Base-by-base conservation (phyloP, 345 rosid species). In the Balakata baccata region DNA sequence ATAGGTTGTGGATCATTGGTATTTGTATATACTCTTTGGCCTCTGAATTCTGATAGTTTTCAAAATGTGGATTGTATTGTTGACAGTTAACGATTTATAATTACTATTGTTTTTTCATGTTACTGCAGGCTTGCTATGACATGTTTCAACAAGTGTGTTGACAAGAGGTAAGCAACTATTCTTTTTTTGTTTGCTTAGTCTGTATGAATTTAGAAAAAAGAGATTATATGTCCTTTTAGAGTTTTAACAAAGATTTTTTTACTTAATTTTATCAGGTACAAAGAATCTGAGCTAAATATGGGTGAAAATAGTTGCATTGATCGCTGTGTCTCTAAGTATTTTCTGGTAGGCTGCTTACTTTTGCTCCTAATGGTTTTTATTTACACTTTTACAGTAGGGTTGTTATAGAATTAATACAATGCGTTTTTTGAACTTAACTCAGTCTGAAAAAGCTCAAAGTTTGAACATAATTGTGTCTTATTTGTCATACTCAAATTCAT, bases 231-330 rank as follows among this genome's bases (percentile, higher is more conserved):
- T 22, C 11, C 53, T 65, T 23, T 49, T 51, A 14, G 5, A 22
- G 1, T 68, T 20, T 41, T 43, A 59, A 61, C 53, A 17, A 54
- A 0, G 0, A 4, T 52, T 17, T 65, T 37, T 60, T 18, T 38
- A 51, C 66, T 58, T 63, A 56, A 22, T 75, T 66, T 72, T 76
- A 11, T 20, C 70, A 96, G 99, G 89, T 93, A 88, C 86, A 93
- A 90, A 85, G 99, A 96, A 70, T 64, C 88, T 25, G 99, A 96
- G 87, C 84, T 96, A 65, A 96, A 93, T 84, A 93, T 91, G 98
- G 99, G 97, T 67, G 99, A 96, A 81, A 96, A 91, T 73, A 96
- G 92, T 71, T 96, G 99, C 93, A 93, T 96, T 51, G 98, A 96
- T 78, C 96, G 99, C 66, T 96, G 98, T 77, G 98, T 90, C 78